Percentiles rank a stretch among this genome's conserved stretches.
Conservation (phyloP, 2,329 filamentous ascomycete species). For the Trichoderma lentiforme region DNA sequence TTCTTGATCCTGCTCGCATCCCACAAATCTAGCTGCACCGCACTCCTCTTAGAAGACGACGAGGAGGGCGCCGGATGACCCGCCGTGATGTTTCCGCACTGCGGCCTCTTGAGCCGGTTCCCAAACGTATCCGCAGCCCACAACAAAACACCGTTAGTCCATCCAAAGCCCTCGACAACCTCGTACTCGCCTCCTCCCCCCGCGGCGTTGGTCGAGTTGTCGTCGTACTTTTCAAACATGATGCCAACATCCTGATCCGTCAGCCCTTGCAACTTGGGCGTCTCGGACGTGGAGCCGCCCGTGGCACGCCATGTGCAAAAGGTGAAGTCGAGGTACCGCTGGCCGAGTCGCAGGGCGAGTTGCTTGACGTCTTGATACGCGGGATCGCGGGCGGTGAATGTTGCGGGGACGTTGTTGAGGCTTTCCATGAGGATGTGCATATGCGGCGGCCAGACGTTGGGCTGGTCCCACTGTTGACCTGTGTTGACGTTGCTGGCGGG, state of each 20-base stretch:
- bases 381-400: conserved; percentile 51
- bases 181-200: conserved; percentile 66
- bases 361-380: conserved; percentile 52
- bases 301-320: conserved; percentile 70
- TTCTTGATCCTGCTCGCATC: conserved; percentile 49
- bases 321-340: conserved; percentile 64
- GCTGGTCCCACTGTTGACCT: conserved; percentile 67
- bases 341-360: conserved; percentile 56
- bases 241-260: conserved; percentile 46
- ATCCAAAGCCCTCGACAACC: conserved; percentile 68
- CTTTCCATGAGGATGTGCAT: conserved; percentile 63
- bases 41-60: conserved; percentile 33
- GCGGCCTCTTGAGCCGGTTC: conserved; percentile 50
- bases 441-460: conserved; percentile 67
- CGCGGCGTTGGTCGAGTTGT: conserved; percentile 57
- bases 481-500: conserved; percentile 60
- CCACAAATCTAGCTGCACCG: conserved; percentile 45
- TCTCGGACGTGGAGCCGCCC: conserved; percentile 55
- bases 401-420: conserved; percentile 56
- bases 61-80: conserved; percentile 30
- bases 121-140: conserved; percentile 64
- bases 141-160: conserved; percentile 66
- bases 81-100: conserved; percentile 51
- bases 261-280: conserved; percentile 48
- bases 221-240: conserved; percentile 69